Conservation (phyloP, 2,329 filamentous ascomycete species). For the Sporothrix mexicana region DNA sequence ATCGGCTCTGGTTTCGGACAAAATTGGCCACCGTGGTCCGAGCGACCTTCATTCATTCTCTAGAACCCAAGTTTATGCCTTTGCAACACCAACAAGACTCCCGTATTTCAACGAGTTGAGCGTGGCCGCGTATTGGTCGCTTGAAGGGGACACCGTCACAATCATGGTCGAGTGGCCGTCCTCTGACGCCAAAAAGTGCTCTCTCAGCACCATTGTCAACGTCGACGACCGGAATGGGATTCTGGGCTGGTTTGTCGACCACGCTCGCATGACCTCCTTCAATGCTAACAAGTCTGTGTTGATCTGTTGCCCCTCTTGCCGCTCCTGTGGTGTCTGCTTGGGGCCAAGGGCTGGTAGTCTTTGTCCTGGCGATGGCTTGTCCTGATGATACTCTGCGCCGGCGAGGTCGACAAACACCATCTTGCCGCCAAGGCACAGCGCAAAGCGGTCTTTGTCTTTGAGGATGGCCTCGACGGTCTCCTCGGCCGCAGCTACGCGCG, state of each 20-base stretch:
- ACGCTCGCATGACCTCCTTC: conserved; percentile 24
- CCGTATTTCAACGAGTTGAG: conserved; percentile 14
- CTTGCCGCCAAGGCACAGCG: not conserved
- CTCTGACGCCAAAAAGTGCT: not conserved
- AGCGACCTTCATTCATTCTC: no score
- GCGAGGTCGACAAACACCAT: conserved; percentile 19
- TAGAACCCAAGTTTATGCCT: no score
- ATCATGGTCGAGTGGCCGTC: conserved; percentile 18
- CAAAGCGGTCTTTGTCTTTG: not conserved
- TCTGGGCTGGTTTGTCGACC: not conserved
- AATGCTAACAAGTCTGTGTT: conserved; percentile 19
- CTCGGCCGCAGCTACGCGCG: not conserved
- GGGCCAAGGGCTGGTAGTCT: not conserved
- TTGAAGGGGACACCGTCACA: conserved; percentile 5
- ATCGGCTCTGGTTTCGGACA: no score
- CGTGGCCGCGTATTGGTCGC: conserved; percentile 16
- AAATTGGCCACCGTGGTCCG: no score
- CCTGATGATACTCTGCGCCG: not conserved
- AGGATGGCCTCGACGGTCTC: not conserved
- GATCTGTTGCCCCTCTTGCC: conserved; percentile 20
- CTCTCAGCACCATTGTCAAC: not conserved
- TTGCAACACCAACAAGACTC: not conserved
- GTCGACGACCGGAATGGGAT: conserved; percentile 9
- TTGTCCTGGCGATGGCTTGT: not conserved
- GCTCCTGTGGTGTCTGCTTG: conserved; percentile 15